phyloP scores from a whole-genome alignment of 495 filamentous ascomycete species.

The Cercophora samala region DNA sequence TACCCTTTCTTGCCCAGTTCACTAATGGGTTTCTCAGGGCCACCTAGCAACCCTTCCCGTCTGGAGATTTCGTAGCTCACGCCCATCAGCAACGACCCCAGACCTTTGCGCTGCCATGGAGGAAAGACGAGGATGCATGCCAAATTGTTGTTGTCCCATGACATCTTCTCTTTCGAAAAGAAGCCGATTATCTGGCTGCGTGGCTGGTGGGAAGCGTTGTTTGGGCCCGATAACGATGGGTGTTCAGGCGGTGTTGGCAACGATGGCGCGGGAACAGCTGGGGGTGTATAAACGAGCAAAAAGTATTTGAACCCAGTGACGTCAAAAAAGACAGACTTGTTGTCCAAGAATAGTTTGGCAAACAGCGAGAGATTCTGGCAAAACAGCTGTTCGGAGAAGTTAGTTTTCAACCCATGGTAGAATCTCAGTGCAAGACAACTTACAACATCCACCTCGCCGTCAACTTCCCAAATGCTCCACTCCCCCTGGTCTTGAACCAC shows the following conservation, averaged over 20 bases:
- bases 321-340: constrained; percentile 98
- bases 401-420: neutral
- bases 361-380: constrained; percentile 94
- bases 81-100: constrained; percentile 88
- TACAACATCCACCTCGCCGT: constrained; percentile 78
- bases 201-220: constrained; percentile 12
- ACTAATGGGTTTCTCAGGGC: constrained; percentile 89
- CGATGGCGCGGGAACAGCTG: constrained; percentile 17
- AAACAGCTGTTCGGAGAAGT: constrained; percentile 59
- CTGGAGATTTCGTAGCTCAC: constrained; percentile 89
- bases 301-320: constrained; percentile 94
- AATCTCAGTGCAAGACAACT: constrained; percentile 21
- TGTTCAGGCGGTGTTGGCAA: constrained; percentile 29
- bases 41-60: constrained; percentile 78
- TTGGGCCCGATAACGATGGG: constrained; percentile 15
- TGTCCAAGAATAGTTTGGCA: constrained; percentile 96
- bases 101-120: constrained; percentile 85
- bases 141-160: constrained; percentile 97
- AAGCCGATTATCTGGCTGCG: constrained; percentile 74
- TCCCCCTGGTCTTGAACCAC: constrained; percentile 52
- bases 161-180: constrained; percentile 97
- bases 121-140: constrained; percentile 97
- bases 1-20: constrained; percentile 80
- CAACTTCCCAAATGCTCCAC: constrained; percentile 80
- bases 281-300: constrained; percentile 67